Evolutionary conservation across 2,329 filamentous ascomycete species (phyloP), one percentile per base, ranked within the genome.

Genomic region (Xylariaceae sp.): DNA sequence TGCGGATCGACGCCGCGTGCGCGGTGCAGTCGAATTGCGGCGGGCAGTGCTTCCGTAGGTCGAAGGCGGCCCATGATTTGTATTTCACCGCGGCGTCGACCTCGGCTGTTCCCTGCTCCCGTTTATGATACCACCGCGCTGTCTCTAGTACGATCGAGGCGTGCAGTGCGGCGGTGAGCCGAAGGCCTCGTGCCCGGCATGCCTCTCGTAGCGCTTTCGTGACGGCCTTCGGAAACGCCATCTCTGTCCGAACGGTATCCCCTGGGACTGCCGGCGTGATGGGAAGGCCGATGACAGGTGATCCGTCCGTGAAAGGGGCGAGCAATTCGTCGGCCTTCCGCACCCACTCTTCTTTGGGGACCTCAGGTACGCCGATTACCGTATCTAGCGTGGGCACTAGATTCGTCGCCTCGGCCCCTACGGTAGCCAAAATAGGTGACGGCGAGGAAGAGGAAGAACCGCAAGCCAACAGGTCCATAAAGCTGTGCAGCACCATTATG

Each of bases 21-120:
- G 44, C 9, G 3, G 44, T 10, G 20, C 50, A 5, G 40, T 44
- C 20, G 47, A 14, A 29, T 3, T 54, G 44, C 29, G 41, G 14
- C n/a, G 48, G 52, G 14, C 56, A 59, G 45, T 59, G 40, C n/a
- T 52, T 52, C 7, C 56, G 18, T 19, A 59, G 19, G 26, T 55
- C 52, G 41, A 55, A 59, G 42, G 56, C 44, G 6, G 56, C 52
- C 56, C 52, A 55, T 1, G 56, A 51, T 29, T 58, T 58, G 50
- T 58, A 54, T 10, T 5, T 18, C 18, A 44, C 20, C 21, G n/a
- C 16, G 2, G 47, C 12, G 7, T 49, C 16, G 19, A 20, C 43
- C 2, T 19, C 37, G 2, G 7, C 3, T 2, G 6, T 10, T 14
- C 19, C 23, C 4, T n/a, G 6, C 5, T 6, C 20, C 21, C 32